A percentile compares a stretch with the other conserved stretches of the same genome.
These are phyloP conservation scores for Cutaneotrichosporon cyanovorans DNA, from an alignment of 1,284 basidiomycete species.

Conservation along the genomic window DNA sequence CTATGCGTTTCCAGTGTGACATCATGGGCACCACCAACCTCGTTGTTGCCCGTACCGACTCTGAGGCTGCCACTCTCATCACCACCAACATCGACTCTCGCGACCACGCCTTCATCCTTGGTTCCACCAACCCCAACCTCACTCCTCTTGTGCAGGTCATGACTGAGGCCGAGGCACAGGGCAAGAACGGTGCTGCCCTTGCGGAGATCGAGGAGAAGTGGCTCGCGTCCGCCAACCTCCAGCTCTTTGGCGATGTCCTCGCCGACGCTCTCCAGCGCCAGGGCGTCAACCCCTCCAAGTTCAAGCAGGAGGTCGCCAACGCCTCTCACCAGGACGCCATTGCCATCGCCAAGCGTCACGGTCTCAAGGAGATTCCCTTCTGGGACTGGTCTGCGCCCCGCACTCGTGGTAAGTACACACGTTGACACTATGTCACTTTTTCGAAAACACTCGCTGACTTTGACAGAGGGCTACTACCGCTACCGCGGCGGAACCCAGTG, in stretches of 20 bases:
- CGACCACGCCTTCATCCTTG: conserved; percentile 94
- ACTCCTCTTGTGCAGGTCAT: conserved; percentile 71
- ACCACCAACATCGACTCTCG: conserved; percentile 94
- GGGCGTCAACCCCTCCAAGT: conserved; percentile 47
- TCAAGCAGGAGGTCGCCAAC: conserved; percentile 43
- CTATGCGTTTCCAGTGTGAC: conserved; percentile 69
- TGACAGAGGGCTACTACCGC: conserved; percentile 64
- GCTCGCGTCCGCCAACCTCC: conserved; percentile 66
- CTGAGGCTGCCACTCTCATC: conserved; percentile 90
- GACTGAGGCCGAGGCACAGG: conserved; percentile 70
- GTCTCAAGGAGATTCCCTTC: conserved; percentile 55
- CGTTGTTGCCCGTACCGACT: conserved; percentile 67
- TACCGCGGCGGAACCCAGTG: conserved; percentile 95
- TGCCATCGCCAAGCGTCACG: conserved; percentile 70
- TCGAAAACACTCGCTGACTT: conserved; percentile 31
- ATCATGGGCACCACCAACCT: conserved; percentile 72
- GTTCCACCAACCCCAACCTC: conserved; percentile 67
- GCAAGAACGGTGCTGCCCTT: conserved; percentile 70
- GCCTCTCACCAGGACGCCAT: conserved; percentile 65
- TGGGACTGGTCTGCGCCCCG: conserved; percentile 94
- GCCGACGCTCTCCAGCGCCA: conserved; percentile 64
- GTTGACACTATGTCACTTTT: no score
- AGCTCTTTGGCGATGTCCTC: conserved; percentile 70
- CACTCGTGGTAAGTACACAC: conserved; percentile 55
- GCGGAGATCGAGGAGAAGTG: conserved; percentile 85